A percentile compares a stretch with the other conserved stretches of the same genome.
phyloP scores from a whole-genome alignment of 2,329 filamentous ascomycete species.

The Corynespora cassiicola region DNA sequence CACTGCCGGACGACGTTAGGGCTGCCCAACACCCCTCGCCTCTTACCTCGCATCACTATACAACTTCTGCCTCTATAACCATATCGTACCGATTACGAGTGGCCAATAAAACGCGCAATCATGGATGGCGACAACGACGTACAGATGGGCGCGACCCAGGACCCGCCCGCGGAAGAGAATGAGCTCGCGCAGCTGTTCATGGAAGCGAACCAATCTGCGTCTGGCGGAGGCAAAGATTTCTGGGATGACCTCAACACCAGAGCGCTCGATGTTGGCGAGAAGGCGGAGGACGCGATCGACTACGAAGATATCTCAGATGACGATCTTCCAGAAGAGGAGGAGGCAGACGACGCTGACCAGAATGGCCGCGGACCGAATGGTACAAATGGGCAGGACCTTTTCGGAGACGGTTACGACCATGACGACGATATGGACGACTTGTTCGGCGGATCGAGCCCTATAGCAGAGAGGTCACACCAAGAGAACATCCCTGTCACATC shows the following conservation, averaged over 20 bases:
- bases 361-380: constrained; percentile 42
- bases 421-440: constrained; percentile 70
- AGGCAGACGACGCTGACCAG: constrained; percentile 24
- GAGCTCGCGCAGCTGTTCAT: constrained; percentile 27
- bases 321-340: constrained; percentile 79
- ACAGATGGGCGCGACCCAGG: too few species aligned
- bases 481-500: constrained; percentile 48
- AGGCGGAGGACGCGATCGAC: constrained; percentile 91
- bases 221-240: constrained; percentile 25
- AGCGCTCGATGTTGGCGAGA: constrained; percentile 65
- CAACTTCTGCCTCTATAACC: too few species aligned
- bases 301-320: constrained; percentile 92
- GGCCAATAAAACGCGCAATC: too few species aligned
- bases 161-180: constrained; percentile 25
- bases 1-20: too few species aligned
- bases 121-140: too few species aligned
- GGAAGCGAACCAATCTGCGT: constrained; percentile 23
- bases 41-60: too few species aligned
- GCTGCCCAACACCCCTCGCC: too few species aligned
- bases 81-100: too few species aligned
- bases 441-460: constrained; percentile 56
- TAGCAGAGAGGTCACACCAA: constrained; percentile 31
- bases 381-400: constrained; percentile 35
- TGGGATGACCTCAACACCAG: constrained; percentile 33
- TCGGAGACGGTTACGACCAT: constrained; percentile 22